Conservation (phyloP, 2,329 filamentous ascomycete species). For the Colletotrichum filicis region DNA sequence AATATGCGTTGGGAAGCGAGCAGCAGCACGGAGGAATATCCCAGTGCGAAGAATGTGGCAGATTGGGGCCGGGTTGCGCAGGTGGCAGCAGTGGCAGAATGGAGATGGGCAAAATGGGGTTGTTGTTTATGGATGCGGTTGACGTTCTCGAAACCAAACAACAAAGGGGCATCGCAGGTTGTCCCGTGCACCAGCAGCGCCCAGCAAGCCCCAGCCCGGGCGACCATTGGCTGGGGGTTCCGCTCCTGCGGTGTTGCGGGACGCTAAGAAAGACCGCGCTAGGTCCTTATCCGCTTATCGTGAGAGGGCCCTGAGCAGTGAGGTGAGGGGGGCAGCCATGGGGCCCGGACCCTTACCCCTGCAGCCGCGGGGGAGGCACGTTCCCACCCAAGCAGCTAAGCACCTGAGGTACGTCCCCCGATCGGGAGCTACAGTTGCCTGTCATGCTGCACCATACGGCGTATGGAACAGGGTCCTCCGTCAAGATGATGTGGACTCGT, state of each 20-base stretch:
- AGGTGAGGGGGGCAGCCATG: neutral
- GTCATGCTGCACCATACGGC: too few species aligned
- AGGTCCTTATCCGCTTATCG: constrained; percentile 12
- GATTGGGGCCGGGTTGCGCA: constrained; percentile 2
- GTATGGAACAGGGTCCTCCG: constrained; percentile 1
- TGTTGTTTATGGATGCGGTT: constrained; percentile 25
- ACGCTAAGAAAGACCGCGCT: constrained; percentile 7
- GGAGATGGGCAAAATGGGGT: neutral
- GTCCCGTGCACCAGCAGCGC: constrained; percentile 27
- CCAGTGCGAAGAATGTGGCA: constrained; percentile 16
- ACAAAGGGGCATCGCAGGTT: constrained; percentile 32
- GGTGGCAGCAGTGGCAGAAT: neutral
- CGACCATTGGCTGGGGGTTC: constrained; percentile 14
- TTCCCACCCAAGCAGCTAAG: neutral
- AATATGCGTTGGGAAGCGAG: neutral
- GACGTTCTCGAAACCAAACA: constrained; percentile 12
- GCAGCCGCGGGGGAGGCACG: constrained; percentile 8
- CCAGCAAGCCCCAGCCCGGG: neutral
- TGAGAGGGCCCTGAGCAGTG: neutral
- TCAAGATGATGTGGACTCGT: neutral
- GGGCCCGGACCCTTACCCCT: constrained; percentile 3
- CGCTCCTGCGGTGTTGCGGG: constrained; percentile 3
- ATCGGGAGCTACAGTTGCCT: neutral
- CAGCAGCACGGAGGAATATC: constrained; percentile 15
- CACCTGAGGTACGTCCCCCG: neutral